phyloP scores from a whole-genome alignment of 306 rosid species.

The Lathyrus tuberosus region DNA sequence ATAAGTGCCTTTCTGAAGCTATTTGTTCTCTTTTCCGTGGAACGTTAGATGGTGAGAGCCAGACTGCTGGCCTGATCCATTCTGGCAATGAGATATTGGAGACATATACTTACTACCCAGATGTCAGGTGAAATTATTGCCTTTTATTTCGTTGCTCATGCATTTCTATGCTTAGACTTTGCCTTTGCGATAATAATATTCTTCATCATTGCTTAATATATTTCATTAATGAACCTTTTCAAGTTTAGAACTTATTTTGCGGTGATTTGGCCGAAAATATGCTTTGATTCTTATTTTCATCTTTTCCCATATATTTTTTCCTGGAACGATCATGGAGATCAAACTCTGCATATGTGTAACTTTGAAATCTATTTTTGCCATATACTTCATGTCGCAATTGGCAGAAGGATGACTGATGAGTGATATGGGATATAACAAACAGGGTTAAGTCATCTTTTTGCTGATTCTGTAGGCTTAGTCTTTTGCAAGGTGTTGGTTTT shows the following conservation, averaged over 20 bases:
- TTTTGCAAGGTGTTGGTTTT: slow-evolving; percentile 2
- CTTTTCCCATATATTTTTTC: slow-evolving; percentile 12
- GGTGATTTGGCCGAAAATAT: too few species aligned
- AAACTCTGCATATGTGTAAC: slow-evolving; percentile 16
- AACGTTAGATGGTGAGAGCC: slow-evolving; percentile 92
- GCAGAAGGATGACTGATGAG: slow-evolving; percentile 8
- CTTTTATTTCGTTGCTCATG: slow-evolving; percentile 13
- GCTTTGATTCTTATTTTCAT: not conserved
- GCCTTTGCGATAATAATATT: slow-evolving; percentile 16
- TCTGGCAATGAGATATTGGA: slow-evolving; percentile 95
- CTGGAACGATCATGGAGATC: slow-evolving; percentile 20
- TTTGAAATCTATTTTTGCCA: slow-evolving; percentile 16
- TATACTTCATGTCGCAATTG: not conserved
- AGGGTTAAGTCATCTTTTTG: not conserved
- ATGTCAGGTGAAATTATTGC: slow-evolving; percentile 63
- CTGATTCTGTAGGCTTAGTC: slow-evolving; percentile 6
- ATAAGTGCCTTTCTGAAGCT: slow-evolving; percentile 95
- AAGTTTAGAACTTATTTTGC: slow-evolving; percentile 24
- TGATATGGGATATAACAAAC: slow-evolving; percentile 7
- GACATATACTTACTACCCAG: slow-evolving; percentile 68
- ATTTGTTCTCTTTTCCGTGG: slow-evolving; percentile 90
- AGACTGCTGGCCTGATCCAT: slow-evolving; percentile 81
- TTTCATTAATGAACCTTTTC: slow-evolving; percentile 28
- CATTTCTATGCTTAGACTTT: slow-evolving; percentile 18
- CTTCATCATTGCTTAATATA: slow-evolving; percentile 5